phyloP scores from a whole-genome alignment of 129 eudicot species.

The Glebionis coronaria region DNA sequence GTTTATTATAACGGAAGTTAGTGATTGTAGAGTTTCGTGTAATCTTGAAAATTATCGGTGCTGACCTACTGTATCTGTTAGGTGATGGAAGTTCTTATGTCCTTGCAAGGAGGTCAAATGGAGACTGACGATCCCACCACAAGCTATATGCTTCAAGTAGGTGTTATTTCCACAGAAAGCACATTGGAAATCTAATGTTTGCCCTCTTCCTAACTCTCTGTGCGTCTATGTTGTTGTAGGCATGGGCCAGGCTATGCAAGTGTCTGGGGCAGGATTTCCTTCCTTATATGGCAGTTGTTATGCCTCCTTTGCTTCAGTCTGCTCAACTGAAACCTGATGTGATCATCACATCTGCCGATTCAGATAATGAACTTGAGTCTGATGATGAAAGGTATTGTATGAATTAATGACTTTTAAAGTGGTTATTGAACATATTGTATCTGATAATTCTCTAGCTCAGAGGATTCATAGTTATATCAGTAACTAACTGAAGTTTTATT shows the following conservation, averaged over 20 bases:
- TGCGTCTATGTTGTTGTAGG: slow-evolving; percentile 33
- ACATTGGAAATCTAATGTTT: not conserved
- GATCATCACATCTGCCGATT: slow-evolving; percentile 89
- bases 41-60: slow-evolving; percentile 3
- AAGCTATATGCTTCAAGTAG: slow-evolving; percentile 99
- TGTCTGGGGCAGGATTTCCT: slow-evolving; percentile 99
- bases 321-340: slow-evolving; percentile 99
- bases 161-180: slow-evolving; percentile 19
- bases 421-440: too few species aligned
- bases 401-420: not conserved
- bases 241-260: slow-evolving; percentile 99
- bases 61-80: slow-evolving; percentile 21
- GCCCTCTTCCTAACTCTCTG: not conserved
- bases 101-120: slow-evolving; percentile 97
- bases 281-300: slow-evolving; percentile 95
- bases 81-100: slow-evolving; percentile 99
- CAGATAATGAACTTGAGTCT: slow-evolving; percentile 88
- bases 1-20: too few species aligned
- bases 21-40: not conserved
- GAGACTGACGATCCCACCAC: slow-evolving; percentile 99
- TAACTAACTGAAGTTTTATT: slow-evolving; percentile 18
- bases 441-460: too few species aligned
- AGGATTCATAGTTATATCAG: not conserved
- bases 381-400: slow-evolving; percentile 85
- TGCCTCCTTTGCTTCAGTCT: slow-evolving; percentile 98